phyloP scores from a whole-genome alignment of 441 rosid genomes.

The Croton setiger region DNA sequence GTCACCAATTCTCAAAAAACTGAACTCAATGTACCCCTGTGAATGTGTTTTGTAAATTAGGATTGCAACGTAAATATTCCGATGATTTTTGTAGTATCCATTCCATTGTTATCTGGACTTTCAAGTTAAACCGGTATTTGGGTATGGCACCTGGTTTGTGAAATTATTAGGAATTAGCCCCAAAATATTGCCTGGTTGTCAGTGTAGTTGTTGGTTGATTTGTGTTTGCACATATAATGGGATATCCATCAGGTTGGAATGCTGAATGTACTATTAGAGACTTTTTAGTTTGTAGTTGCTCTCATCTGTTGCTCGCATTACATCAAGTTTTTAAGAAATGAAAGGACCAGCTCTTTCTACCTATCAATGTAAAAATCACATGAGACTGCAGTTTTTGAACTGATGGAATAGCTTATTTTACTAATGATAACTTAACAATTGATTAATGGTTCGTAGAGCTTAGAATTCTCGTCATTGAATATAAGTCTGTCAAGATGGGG shows the following conservation, averaged over 20 bases:
- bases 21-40: slow-evolving; percentile 10
- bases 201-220: not conserved
- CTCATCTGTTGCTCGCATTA: too few relatives aligned
- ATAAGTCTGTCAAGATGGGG: too few relatives aligned
- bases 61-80: slow-evolving; percentile 18
- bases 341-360: not conserved
- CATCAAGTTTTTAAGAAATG: not conserved
- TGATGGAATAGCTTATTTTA: too few relatives aligned
- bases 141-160: not conserved
- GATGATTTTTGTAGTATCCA: not conserved
- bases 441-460: too few relatives aligned
- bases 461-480: too few relatives aligned
- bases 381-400: too few relatives aligned
- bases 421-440: too few relatives aligned
- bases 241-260: too few relatives aligned
- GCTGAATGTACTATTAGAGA: too few relatives aligned
- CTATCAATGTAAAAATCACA: too few relatives aligned
- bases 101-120: not conserved
- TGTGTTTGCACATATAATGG: not conserved
- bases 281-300: too few relatives aligned
- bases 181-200: not conserved
- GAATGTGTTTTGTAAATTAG: slow-evolving; percentile 24
- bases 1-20: slow-evolving; percentile 6
- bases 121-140: not conserved
- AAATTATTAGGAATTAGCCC: not conserved